These are phyloP conservation scores for Zasmidium angulare DNA, from an alignment of 2,329 filamentous ascomycete genomes.

Conservation along the genomic window DNA sequence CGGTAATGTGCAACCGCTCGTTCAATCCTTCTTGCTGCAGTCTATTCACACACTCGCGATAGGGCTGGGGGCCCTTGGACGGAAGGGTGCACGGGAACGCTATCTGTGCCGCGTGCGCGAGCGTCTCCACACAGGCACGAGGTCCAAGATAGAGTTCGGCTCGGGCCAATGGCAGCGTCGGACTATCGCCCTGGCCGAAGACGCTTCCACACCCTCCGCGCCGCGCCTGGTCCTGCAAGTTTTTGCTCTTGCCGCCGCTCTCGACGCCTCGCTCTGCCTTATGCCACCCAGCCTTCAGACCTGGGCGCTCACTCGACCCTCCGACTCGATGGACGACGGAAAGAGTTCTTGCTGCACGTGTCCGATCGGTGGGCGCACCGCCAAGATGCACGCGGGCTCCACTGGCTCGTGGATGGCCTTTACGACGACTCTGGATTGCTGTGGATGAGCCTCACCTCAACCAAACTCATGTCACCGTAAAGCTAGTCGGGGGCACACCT, in stretches of 20 bases:
- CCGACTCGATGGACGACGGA: not conserved
- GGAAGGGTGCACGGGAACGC: too few species aligned
- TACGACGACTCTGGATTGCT: too few species aligned
- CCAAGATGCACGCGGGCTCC: too few species aligned
- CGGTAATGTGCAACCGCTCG: not conserved
- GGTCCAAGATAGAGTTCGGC: not conserved
- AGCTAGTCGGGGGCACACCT: too few species aligned
- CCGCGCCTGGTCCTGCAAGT: not conserved
- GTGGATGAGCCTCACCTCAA: too few species aligned
- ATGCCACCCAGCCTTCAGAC: not conserved
- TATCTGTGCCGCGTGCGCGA: too few species aligned
- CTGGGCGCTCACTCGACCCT: not conserved
- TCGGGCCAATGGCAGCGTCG: not conserved
- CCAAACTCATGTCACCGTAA: too few species aligned
- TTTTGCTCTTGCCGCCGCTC: not conserved
- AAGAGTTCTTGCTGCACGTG: not conserved
- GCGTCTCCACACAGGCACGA: not conserved
- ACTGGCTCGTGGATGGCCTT: too few species aligned
- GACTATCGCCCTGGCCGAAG: not conserved
- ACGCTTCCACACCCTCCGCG: not conserved
- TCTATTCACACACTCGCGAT: too few species aligned
- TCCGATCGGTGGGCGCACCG: too few species aligned
- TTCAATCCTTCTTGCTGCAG: not conserved
- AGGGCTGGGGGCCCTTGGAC: not conserved
- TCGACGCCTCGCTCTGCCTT: not conserved